A percentile compares a stretch with the other conserved stretches of the same genome.
phyloP scores from a whole-genome alignment of 169 alveolate genomes.

The Plasmodium sp. region DNA sequence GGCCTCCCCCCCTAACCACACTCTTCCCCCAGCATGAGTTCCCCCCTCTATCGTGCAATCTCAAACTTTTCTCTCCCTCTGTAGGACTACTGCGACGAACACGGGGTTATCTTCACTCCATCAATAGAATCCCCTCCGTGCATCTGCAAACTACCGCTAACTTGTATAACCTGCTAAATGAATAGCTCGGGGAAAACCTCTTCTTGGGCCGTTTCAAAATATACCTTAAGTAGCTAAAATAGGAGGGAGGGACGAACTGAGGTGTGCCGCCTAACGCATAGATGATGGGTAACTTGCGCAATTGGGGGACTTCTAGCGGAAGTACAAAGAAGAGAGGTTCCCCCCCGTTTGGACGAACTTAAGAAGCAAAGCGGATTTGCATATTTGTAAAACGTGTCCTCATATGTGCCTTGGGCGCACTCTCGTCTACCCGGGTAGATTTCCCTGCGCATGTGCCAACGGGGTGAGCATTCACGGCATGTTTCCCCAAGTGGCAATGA shows the following conservation, averaged over 20 bases:
- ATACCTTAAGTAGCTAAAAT: background rate
- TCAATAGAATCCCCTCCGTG: background rate
- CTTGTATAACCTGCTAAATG: background rate
- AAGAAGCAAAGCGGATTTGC: background rate
- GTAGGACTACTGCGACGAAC: background rate
- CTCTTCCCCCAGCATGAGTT: background rate
- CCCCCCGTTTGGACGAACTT: background rate
- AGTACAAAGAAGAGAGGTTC: background rate
- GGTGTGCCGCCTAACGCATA: background rate
- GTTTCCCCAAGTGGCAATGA: background rate
- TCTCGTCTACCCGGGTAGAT: background rate
- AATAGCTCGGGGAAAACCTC: background rate
- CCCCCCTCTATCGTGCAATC: background rate
- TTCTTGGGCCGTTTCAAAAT: background rate
- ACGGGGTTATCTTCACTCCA: background rate
- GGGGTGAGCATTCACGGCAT: background rate
- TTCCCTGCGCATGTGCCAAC: background rate
- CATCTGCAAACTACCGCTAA: background rate
- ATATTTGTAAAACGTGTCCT: background rate
- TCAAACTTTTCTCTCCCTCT: background rate
- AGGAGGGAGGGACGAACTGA: background rate
- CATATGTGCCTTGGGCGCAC: background rate
- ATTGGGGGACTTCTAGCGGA: background rate
- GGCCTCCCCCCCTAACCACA: background rate
- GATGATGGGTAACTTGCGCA: background rate